Evolutionary conservation across 768 basidiomycete species (phyloP).

Genomic region (Naematelia aurantialba): DNA sequence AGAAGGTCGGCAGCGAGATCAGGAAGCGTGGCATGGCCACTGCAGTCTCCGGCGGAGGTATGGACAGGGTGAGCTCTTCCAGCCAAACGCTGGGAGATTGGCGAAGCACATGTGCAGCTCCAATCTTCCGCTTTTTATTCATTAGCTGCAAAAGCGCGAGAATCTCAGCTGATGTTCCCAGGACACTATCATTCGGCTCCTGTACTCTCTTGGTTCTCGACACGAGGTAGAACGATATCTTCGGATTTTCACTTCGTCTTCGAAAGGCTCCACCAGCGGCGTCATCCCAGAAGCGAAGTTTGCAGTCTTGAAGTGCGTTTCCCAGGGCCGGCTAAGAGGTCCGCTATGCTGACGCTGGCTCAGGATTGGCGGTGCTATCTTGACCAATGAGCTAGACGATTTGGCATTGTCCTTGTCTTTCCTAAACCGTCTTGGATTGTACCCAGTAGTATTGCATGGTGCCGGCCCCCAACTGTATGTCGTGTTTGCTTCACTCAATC

Average conservation of each 20-base stretch:
- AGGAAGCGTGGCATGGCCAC: slow-evolving; percentile 42
- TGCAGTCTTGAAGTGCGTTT: slow-evolving; percentile 77
- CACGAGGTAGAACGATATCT: slow-evolving; percentile 98
- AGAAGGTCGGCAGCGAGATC: slow-evolving; percentile 45
- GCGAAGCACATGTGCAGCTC: too few species aligned
- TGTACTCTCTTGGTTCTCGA: slow-evolving; percentile 95
- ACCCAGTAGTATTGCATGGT: slow-evolving; percentile 94
- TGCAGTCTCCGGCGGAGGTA: slow-evolving; percentile 34
- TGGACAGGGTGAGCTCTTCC: slow-evolving; percentile 44
- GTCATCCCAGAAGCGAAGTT: slow-evolving; percentile 67
- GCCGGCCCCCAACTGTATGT: slow-evolving; percentile 73
- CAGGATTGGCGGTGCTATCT: slow-evolving; percentile 84
- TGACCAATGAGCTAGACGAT: slow-evolving; percentile 80
- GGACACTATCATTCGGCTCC: slow-evolving; percentile 94
- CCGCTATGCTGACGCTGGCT: slow-evolving; percentile 5
- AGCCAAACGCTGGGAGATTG: too few species aligned
- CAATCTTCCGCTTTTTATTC: too few species aligned
- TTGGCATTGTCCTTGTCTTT: slow-evolving; percentile 93
- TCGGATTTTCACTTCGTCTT: slow-evolving; percentile 93
- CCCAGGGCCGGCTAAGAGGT: not conserved
- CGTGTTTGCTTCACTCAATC: not conserved
- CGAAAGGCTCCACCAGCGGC: slow-evolving; percentile 62
- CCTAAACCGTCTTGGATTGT: slow-evolving; percentile 93
- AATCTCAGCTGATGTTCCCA: slow-evolving; percentile 41
- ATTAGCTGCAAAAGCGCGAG: not conserved